These are phyloP conservation scores for Lindgomyces ingoldianus DNA, from an alignment of 495 filamentous ascomycete genomes.

Conservation along the genomic window DNA sequence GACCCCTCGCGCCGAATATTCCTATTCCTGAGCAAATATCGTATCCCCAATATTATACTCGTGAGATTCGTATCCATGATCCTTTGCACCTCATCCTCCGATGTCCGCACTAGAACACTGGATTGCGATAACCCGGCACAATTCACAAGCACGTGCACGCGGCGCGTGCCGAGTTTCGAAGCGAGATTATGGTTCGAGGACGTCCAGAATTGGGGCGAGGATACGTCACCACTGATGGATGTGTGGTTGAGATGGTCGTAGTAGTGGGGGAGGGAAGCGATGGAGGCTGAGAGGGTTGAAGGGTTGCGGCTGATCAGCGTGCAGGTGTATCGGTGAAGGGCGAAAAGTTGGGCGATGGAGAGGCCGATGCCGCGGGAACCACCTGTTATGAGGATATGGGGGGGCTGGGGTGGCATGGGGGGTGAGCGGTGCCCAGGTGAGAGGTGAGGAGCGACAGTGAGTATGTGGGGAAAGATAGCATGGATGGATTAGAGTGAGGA, in stretches of 20 bases:
- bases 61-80: conserved; percentile 69
- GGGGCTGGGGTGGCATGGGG: conserved; percentile 33
- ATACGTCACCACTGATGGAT: conserved; percentile 29
- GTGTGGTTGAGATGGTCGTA: neutral
- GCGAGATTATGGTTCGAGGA: conserved; percentile 33
- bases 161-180: neutral
- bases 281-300: conserved; percentile 47
- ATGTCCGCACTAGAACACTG: conserved; percentile 56
- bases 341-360: conserved; percentile 67
- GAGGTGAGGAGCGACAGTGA: neutral
- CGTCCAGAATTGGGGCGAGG: conserved; percentile 20
- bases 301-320: conserved; percentile 25
- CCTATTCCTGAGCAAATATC: conserved; percentile 52
- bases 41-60: conserved; percentile 65
- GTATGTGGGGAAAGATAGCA: no score
- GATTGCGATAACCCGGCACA: conserved; percentile 69
- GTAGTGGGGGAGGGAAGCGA: conserved; percentile 3
- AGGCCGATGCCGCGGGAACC: conserved; percentile 66
- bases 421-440: neutral
- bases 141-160: conserved; percentile 68
- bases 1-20: no score
- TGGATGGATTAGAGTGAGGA: no score
- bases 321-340: conserved; percentile 47
- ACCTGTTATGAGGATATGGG: conserved; percentile 62
- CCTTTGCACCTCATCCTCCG: conserved; percentile 47